Conservation (phyloP, 179 eudicot species). For the Silene coronaria region DNA sequence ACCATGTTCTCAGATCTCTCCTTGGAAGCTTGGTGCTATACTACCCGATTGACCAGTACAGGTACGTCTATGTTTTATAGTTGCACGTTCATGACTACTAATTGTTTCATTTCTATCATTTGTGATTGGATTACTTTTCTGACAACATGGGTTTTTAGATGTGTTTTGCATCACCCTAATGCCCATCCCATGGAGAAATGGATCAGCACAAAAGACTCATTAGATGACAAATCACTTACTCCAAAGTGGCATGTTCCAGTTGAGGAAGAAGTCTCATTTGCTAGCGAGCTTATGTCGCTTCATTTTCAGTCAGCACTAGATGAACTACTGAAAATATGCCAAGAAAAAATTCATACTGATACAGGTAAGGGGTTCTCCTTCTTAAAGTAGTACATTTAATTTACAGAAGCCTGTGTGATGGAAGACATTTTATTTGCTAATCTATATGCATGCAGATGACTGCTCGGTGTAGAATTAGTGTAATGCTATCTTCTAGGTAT, state of each 20-base stretch:
- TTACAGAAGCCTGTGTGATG: neutral
- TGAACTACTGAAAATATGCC: conserved; percentile 70
- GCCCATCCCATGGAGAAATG: conserved; percentile 74
- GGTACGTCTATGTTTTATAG: conserved; percentile 37
- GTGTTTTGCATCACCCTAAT: conserved; percentile 57
- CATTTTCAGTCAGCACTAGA: conserved; percentile 83
- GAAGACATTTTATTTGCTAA: neutral
- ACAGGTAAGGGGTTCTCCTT: conserved; percentile 43
- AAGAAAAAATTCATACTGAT: conserved; percentile 72
- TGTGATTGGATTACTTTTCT: conserved; percentile 7
- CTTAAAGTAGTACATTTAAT: neutral
- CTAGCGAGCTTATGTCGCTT: conserved; percentile 78
- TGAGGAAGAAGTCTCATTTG: conserved; percentile 71
- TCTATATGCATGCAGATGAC: neutral
- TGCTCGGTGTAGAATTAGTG: neutral
- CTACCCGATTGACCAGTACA: conserved; percentile 94
- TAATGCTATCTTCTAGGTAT: neutral
- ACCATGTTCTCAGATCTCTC: conserved; percentile 86
- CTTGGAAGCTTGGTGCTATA: conserved; percentile 87
- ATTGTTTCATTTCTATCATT: neutral
- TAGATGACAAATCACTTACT: conserved; percentile 39
- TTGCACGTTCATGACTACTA: conserved; percentile 1
- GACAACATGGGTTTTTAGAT: conserved; percentile 39
- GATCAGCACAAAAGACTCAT: conserved; percentile 69
- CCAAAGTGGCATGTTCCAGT: conserved; percentile 94